Evolutionary conservation across 495 filamentous ascomycete species (phyloP).

Genomic region (Xylaria nigripes): DNA sequence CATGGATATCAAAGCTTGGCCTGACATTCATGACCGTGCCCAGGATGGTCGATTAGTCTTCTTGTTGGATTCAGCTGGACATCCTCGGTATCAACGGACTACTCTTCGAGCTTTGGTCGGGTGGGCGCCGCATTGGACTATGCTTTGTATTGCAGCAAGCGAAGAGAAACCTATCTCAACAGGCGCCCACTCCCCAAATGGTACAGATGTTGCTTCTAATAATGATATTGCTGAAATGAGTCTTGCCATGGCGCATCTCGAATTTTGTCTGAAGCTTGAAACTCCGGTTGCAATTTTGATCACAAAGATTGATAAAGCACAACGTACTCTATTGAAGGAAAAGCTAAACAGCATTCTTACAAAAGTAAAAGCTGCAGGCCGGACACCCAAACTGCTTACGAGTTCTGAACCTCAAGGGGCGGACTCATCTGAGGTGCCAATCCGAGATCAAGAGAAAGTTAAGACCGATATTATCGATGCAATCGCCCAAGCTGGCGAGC

Average conservation of each 20-base stretch:
- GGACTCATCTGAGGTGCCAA: slow-evolving; percentile 29
- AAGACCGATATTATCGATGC: slow-evolving; percentile 38
- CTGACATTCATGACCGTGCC: slow-evolving; percentile 78
- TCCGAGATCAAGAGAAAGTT: slow-evolving; percentile 44
- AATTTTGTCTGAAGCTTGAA: slow-evolving; percentile 71
- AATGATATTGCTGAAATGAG: slow-evolving; percentile 46
- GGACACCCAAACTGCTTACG: slow-evolving; percentile 62
- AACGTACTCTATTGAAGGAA: slow-evolving; percentile 54
- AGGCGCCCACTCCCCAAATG: slow-evolving; percentile 42
- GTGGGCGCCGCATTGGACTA: slow-evolving; percentile 91
- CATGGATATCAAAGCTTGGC: slow-evolving; percentile 84
- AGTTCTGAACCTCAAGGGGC: slow-evolving; percentile 29
- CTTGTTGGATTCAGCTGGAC: slow-evolving; percentile 83
- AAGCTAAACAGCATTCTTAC: slow-evolving; percentile 70
- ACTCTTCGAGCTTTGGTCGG: slow-evolving; percentile 81
- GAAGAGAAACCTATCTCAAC: slow-evolving; percentile 46
- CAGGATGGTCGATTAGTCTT: slow-evolving; percentile 71
- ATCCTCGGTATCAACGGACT: slow-evolving; percentile 78
- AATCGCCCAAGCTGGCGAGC: slow-evolving; percentile 37
- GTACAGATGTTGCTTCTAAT: slow-evolving; percentile 36
- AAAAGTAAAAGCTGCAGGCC: slow-evolving; percentile 62
- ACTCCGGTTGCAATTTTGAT: slow-evolving; percentile 72
- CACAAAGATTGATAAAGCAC: slow-evolving; percentile 85
- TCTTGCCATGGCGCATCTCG: slow-evolving; percentile 70
- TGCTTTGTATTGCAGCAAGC: slow-evolving; percentile 82